Percentiles rank a stretch among this genome's conserved stretches.
Evolutionary conservation across 2,329 filamentous ascomycete species (phyloP).

Genomic region (Cryphonectria carpinicola): DNA sequence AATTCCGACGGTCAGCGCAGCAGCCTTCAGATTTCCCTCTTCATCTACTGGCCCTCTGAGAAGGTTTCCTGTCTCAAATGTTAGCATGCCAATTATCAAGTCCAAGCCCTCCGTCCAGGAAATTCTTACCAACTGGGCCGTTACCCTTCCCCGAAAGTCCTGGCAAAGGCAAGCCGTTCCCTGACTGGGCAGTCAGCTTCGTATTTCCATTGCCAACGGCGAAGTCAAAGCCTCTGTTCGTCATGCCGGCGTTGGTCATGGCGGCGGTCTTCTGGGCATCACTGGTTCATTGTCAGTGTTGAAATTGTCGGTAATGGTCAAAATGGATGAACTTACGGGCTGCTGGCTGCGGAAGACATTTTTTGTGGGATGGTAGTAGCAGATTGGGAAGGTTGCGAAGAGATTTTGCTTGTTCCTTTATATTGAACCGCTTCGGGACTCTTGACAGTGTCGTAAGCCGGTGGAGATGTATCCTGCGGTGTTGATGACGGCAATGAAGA

Average conservation of each 20-base stretch:
- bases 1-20: slow-evolving; percentile 63
- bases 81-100: background rate
- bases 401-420: background rate
- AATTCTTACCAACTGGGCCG: slow-evolving; percentile 19
- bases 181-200: slow-evolving; percentile 13
- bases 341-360: slow-evolving; percentile 19
- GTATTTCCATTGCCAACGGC: slow-evolving; percentile 12
- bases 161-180: slow-evolving; percentile 15
- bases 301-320: background rate
- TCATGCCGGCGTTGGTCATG: slow-evolving; percentile 1
- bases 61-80: slow-evolving; percentile 47
- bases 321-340: slow-evolving; percentile 18
- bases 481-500: background rate
- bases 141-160: slow-evolving; percentile 17
- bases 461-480: background rate
- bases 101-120: background rate
- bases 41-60: slow-evolving; percentile 62
- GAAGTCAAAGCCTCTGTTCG: slow-evolving; percentile 15
- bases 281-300: slow-evolving; percentile 1
- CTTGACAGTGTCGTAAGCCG: background rate
- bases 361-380: background rate
- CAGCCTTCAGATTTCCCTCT: slow-evolving; percentile 59
- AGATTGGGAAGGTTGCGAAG: background rate
- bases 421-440: background rate
- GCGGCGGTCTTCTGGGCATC: slow-evolving; percentile 22